phyloP scores from a whole-genome alignment of 352 stramenopile genomes.

The Phytophthora ramorum region DNA sequence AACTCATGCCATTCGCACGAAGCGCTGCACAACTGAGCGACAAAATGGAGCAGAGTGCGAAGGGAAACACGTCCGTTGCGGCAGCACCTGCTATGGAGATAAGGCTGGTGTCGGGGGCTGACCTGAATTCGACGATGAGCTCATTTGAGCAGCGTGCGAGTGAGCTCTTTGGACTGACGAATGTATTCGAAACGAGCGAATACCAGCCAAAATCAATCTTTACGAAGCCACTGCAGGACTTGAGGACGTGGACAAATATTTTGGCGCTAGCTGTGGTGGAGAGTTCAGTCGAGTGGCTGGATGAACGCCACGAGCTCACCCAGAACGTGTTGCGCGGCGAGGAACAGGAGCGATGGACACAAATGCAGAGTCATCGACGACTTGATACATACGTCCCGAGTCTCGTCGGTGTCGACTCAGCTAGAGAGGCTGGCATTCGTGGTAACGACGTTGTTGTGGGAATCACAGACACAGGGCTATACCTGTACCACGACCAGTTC shows the following conservation, averaged over 20 bases:
- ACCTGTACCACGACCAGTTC: constrained; percentile 87
- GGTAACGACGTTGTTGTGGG: constrained; percentile 78
- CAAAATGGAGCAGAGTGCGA: constrained; percentile 21
- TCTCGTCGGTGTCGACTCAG: constrained; percentile 72
- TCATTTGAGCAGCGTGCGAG: constrained; percentile 50
- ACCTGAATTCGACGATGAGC: constrained; percentile 34
- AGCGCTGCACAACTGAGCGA: constrained; percentile 51
- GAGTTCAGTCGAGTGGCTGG: constrained; percentile 68
- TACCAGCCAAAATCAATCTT: constrained; percentile 51
- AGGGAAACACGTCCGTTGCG: constrained; percentile 12
- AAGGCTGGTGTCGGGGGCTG: constrained; percentile 49
- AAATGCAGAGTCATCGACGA: constrained; percentile 43
- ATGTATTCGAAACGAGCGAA: constrained; percentile 59
- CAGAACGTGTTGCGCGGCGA: constrained; percentile 41
- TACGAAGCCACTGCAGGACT: constrained; percentile 56
- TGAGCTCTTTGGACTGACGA: constrained; percentile 57
- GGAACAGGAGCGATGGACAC: constrained; percentile 31
- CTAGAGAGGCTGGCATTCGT: constrained; percentile 63
- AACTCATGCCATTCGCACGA: constrained; percentile 75
- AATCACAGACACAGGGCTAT: constrained; percentile 85
- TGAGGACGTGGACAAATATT: constrained; percentile 66
- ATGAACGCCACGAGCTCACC: constrained; percentile 48
- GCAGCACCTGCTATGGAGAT: constrained; percentile 67
- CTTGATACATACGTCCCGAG: constrained; percentile 68
- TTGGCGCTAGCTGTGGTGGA: constrained; percentile 60